Evolutionary conservation across 371 early-diverging fungal species (phyloP), one percentile per base, ranked within the genome.

Genomic region (Syncephalastrum contaminatum): DNA sequence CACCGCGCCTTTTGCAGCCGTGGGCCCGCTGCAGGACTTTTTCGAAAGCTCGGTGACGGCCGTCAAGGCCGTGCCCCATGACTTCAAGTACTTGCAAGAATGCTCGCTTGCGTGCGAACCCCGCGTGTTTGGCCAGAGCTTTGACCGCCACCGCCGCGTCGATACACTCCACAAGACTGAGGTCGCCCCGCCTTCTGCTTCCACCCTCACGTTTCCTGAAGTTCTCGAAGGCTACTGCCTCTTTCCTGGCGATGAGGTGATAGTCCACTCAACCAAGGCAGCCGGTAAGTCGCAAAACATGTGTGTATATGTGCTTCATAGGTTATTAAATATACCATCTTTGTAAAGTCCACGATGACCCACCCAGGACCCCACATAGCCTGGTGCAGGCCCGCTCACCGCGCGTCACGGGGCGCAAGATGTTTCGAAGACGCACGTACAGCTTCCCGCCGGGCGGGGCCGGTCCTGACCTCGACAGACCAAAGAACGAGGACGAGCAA

Each of bases 101-200:
- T 81, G 79, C 4, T 85, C 86, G 0, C 45, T 82, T 14, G 71
- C 70, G 19, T 85, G 86, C 56, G 86, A 85, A 27, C 83, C 83
- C 2, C 70, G 72, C 30, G 65, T 83, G 8, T 76, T 79, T 66
- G 85, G 82, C 3, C 81, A 82, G 45, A 67, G 70, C 16, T 75
- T 70, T 30, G 74, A 73, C 39, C 49, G 65, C 15, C 53, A 58
- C 43, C 63, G 54, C 50, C 47, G 51, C 22, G 52, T 48, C 43
- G 47, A 58, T 22, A 53, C 58, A 4, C 30, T 62, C 27, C 63
- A 58, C n/a, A 58, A 51, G 18, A 56, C 36, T 1, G 59, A 69
- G 46, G 63, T 68, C 15, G 60, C 68, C 4, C 65, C 70, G 16
- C 66, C 71, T 2, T 59, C 69, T 2, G 52, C 65, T 16, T 56